Percentiles rank a stretch among this genome's conserved stretches.
These are phyloP conservation scores for Xerocomus brunneocitrinus DNA, from an alignment of 768 basidiomycete genomes.

Conservation along the genomic window DNA sequence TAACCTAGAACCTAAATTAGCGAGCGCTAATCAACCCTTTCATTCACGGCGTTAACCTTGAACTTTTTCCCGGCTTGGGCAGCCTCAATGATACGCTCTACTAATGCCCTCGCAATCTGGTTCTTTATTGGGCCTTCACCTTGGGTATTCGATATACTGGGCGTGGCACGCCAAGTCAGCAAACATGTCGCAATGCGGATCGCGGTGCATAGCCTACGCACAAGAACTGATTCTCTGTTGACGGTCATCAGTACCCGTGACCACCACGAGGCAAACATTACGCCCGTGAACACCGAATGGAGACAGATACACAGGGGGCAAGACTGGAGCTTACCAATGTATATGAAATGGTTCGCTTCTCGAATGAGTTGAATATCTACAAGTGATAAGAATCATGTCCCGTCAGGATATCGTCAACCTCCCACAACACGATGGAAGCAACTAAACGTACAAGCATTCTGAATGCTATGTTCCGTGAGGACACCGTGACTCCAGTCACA, in stretches of 20 bases:
- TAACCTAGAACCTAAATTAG: conserved; percentile 49
- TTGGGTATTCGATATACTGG: conserved; percentile 72
- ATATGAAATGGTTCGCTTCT: conserved; percentile 85
- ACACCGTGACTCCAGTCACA: conserved; percentile 95
- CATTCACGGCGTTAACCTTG: conserved; percentile 42
- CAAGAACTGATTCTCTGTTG: conserved; percentile 84
- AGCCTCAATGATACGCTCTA: conserved; percentile 82
- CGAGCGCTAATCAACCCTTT: neutral
- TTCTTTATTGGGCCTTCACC: conserved; percentile 70
- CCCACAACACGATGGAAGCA: neutral
- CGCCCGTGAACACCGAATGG: conserved; percentile 8
- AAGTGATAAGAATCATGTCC: neutral
- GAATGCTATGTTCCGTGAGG: conserved; percentile 84
- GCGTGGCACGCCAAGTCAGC: conserved; percentile 7
- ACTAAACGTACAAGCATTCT: conserved; percentile 75
- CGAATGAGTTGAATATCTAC: conserved; percentile 74
- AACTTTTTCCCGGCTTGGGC: conserved; percentile 68
- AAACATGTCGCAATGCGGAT: neutral
- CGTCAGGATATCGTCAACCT: conserved; percentile 1
- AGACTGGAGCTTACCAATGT: conserved; percentile 66
- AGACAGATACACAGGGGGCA: neutral
- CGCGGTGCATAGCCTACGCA: conserved; percentile 33
- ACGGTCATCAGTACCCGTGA: neutral
- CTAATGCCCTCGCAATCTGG: conserved; percentile 76
- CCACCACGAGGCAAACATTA: conserved; percentile 12